A percentile compares a stretch with the other conserved stretches of the same genome.
These are phyloP conservation scores for Quercus variabilis DNA, from an alignment of 306 rosid species.

Conservation along the genomic window DNA sequence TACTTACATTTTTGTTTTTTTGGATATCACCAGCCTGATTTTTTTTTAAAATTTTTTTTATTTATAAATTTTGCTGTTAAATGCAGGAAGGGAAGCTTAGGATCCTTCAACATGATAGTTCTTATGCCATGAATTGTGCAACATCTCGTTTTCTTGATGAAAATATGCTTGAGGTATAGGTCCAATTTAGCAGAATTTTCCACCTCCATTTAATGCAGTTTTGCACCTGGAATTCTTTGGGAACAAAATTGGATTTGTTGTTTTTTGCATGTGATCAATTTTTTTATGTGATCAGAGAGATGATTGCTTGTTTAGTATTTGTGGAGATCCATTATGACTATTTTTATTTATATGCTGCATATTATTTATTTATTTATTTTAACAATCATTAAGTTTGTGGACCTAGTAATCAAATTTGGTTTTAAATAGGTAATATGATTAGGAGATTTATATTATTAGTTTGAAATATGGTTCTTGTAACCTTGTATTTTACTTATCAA, in stretches of 20 bases:
- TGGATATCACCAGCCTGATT: neutral
- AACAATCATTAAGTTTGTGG: neutral
- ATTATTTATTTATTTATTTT: neutral
- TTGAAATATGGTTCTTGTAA: neutral
- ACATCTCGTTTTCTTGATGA: slow-evolving; percentile 35
- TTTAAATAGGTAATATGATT: neutral
- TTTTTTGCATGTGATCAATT: neutral
- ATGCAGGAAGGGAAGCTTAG: slow-evolving; percentile 59
- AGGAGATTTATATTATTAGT: neutral
- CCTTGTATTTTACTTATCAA: too few species aligned
- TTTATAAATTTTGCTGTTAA: neutral
- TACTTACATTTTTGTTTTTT: neutral
- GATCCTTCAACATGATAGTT: slow-evolving; percentile 49
- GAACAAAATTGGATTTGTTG: neutral
- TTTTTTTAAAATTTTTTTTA: neutral
- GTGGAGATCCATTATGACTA: neutral
- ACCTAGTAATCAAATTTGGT: neutral
- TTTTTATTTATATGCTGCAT: neutral
- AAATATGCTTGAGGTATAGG: slow-evolving; percentile 49
- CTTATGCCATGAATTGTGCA: slow-evolving; percentile 24
- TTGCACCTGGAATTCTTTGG: neutral
- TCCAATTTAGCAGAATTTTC: neutral
- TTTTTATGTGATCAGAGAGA: neutral
- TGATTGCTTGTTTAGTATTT: neutral
- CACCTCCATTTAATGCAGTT: neutral